These are phyloP conservation scores for Tetrahymena borealis DNA, from an alignment of 73 alveolate genomes.

Conservation along the genomic window DNA sequence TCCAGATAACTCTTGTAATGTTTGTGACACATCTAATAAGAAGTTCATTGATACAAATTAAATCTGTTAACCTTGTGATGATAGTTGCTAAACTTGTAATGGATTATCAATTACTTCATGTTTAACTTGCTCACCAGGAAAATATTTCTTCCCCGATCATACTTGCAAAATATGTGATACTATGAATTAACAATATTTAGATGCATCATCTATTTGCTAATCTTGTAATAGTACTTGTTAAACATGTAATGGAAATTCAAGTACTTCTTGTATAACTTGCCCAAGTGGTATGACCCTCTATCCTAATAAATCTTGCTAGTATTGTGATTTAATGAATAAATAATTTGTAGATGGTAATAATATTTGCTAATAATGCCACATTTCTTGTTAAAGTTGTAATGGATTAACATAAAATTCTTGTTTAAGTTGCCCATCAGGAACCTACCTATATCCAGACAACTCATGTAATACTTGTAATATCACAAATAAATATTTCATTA, in stretches of 20 bases:
- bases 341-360: neutral
- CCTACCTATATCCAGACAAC: neutral
- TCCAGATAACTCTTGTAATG: neutral
- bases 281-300: neutral
- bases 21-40: neutral
- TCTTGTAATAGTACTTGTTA: neutral
- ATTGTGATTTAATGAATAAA: neutral
- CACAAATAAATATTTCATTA: neutral
- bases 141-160: neutral
- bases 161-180: neutral
- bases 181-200: neutral
- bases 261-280: neutral
- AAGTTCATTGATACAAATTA: neutral
- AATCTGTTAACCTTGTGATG: neutral
- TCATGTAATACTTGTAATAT: neutral
- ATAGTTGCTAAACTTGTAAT: neutral
- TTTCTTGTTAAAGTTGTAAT: neutral
- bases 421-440: neutral
- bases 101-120: neutral
- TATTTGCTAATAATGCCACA: neutral
- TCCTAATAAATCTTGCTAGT: neutral
- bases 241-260: neutral
- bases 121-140: neutral
- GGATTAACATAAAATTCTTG: neutral
- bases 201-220: neutral